phyloP scores from a whole-genome alignment of 2,329 filamentous ascomycete genomes.

The Aspergillus sp. region DNA sequence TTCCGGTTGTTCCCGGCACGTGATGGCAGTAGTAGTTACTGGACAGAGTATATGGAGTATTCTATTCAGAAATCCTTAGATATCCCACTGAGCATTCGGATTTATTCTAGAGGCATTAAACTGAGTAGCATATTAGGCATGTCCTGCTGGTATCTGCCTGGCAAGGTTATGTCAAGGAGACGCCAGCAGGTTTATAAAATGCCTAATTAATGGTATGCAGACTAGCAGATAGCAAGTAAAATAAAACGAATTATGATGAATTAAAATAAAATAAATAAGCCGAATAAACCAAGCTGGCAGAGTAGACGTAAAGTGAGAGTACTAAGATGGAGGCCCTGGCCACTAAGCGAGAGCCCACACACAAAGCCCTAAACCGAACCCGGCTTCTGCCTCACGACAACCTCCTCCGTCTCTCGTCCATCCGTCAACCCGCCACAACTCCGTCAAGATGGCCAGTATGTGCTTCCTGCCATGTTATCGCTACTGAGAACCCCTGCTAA shows the following conservation, averaged over 20 bases:
- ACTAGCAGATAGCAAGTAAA: background rate
- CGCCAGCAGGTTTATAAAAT: background rate
- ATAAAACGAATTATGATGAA: background rate
- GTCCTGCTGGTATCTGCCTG: too few species aligned
- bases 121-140: too few species aligned
- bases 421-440: conserved; percentile 30
- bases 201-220: background rate
- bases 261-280: background rate
- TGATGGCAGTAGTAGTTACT: too few species aligned
- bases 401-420: conserved; percentile 24
- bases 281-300: too few species aligned
- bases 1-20: conserved; percentile 30
- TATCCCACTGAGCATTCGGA: too few species aligned
- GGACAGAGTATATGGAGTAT: too few species aligned
- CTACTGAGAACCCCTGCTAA: too few species aligned
- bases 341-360: conserved; percentile 36
- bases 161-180: background rate
- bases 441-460: conserved; percentile 41
- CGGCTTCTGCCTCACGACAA: conserved; percentile 20
- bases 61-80: too few species aligned
- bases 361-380: conserved; percentile 30
- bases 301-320: too few species aligned
- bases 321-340: too few species aligned
- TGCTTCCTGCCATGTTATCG: conserved; percentile 12
- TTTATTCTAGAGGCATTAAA: too few species aligned